Base-by-base conservation (phyloP, 139 green algal species). In the Edaphochlamys debaryana region DNA sequence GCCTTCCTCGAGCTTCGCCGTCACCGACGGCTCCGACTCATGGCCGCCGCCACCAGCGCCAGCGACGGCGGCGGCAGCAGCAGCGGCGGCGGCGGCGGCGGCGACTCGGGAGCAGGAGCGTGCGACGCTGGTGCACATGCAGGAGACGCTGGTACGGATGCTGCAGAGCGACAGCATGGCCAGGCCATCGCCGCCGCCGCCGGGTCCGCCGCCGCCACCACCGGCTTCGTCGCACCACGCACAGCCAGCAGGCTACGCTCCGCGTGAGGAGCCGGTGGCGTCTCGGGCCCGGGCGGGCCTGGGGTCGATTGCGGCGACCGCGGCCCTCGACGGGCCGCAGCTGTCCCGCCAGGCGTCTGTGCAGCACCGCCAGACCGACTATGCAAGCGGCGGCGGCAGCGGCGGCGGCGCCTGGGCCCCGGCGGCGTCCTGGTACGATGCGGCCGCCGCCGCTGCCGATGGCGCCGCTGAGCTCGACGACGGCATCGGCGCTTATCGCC, bases 101-200 rank as follows among this genome's bases (percentile, higher is more conserved):
- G 42, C 42, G 19, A 32, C 45, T 7, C 45, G 70, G 2, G 70
- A 78, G n/a, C 48, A 45, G 70, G 70, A 78, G 48, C 45, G 70
- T 1, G 2, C 19, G 20, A 32, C 32, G 20, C 48, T 78, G n/a
- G 32, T 78, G 45, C 17, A n/a, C 20, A 78, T 78, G 70, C 70
- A 78, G 70, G 45, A 78, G 7, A 78, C 70, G 20, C 48, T 78
- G n/a, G 19, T 78, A 32, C 70, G 70, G 32, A 78, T 78, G 70
- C 29, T 78, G 48, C 42, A 3, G 0, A 20, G 17, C 17, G 60
- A n/a, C 32, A 32, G 45, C 70, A 42, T 9, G 34, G 5, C 5
- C 22, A 20, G 34, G 32, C 4, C 20, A 34, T 1, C 29, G 64
- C 64, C 7, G 4, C 34, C 23, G 11, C 30, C 11, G 60, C 30